Base-by-base conservation (phyloP, 164 flowering plant genomes). In the Magnolia changhungtana region DNA sequence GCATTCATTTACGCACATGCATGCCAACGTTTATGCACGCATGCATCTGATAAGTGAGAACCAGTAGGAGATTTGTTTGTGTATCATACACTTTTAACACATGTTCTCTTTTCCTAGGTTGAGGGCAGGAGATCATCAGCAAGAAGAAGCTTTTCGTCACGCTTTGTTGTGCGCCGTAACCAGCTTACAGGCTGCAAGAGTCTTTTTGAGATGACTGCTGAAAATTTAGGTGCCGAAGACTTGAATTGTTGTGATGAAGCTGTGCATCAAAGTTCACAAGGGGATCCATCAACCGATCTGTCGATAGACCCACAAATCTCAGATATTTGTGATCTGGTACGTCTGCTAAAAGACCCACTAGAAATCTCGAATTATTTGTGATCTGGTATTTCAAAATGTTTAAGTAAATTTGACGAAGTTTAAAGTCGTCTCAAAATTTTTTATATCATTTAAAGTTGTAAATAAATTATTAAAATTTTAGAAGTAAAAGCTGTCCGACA, bases 111-210 rank as follows among this genome's bases (percentile, higher is more conserved):
- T 68, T 19, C 16, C 14, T 77, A 89, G 89, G 65, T 78, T 52
- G 81, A 85, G 72, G 80, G 75, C 50, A 79, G 78, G 76, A 82
- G 82, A 77, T 76, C 90, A 76, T 82, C 88, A 9, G 70, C 45
- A 11, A 83, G 83, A 79, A 86, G 83, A 83, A 87, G 82, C 61
- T 82, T 78, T 82, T 85, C 88, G 7, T 75, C 85, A 49, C 83
- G 71, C 16, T 86, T 81, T 81, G 76, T 79, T 67, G 77, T 89
- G 69, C 80, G 80, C 3, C 81, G 69, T 66, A 84, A 82, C 76
- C 80, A 74, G 80, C 49, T 77, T 49, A 80, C 78, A 50, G 86
- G 83, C 31, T 50, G 82, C 81, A 79, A 76, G 75, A 79, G 27
- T 72, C 84, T 82, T 50, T 82, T 80, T 66, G 82, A 75, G 23